Percentiles rank a stretch among this genome's conserved stretches.
These are phyloP conservation scores for Aphanoascus verrucosus DNA, from an alignment of 2,329 filamentous ascomycete species.

Conservation along the genomic window DNA sequence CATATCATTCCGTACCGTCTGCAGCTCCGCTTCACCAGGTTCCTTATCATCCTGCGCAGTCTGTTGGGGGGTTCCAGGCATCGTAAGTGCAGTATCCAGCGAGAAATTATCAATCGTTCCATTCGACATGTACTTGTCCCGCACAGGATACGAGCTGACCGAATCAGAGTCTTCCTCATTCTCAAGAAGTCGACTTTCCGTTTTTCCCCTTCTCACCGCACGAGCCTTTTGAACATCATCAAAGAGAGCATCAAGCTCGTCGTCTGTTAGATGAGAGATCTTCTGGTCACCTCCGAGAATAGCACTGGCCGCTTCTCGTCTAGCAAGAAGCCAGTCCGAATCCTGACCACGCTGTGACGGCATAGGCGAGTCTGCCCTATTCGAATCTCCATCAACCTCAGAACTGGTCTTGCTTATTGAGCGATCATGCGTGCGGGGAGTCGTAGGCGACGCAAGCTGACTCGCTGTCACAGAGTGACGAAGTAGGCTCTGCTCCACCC, in stretches of 20 bases:
- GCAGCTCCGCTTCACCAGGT: constrained; percentile 50
- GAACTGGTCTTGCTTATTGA: constrained; percentile 68
- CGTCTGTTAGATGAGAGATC: constrained; percentile 78
- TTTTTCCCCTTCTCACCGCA: constrained; percentile 64
- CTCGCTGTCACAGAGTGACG: constrained; percentile 65
- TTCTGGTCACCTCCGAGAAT: constrained; percentile 86
- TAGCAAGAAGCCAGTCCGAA: constrained; percentile 88
- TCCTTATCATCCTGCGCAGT: constrained; percentile 56
- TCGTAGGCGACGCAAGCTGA: constrained; percentile 55
- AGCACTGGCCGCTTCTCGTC: constrained; percentile 83
- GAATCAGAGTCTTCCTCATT: constrained; percentile 75
- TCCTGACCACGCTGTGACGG: constrained; percentile 59
- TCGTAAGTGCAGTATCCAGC: constrained; percentile 82
- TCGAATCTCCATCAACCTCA: constrained; percentile 61
- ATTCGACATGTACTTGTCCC: constrained; percentile 92
- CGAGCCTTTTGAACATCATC: constrained; percentile 86
- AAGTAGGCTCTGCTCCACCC: constrained; percentile 76
- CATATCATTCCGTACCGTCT: constrained; percentile 68
- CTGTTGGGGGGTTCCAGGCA: constrained; percentile 81
- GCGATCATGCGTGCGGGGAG: constrained; percentile 56
- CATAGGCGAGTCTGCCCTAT: constrained; percentile 68
- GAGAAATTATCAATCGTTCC: constrained; percentile 95
- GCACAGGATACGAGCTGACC: constrained; percentile 69
- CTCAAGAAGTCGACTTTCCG: constrained; percentile 46
- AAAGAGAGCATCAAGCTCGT: constrained; percentile 85